These are phyloP conservation scores for Brettanomyces naardenensis DNA, from an alignment of 805 yeast genomes.

Conservation along the genomic window DNA sequence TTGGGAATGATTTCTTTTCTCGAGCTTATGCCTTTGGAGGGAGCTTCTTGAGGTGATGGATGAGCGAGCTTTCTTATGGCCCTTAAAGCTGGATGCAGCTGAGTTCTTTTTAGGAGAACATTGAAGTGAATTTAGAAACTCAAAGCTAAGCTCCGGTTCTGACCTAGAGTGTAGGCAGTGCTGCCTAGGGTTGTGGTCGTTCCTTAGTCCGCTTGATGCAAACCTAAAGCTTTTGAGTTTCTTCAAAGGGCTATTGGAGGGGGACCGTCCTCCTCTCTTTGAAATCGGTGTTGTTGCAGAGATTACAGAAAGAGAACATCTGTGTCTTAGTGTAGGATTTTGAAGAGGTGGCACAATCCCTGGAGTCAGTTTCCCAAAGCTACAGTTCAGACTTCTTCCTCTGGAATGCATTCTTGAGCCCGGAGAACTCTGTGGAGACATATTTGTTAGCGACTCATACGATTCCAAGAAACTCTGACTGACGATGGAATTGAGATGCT, in stretches of 20 bases:
- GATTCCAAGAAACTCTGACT: constrained; percentile 11
- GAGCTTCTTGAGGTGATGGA: neutral
- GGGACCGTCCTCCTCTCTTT: constrained; percentile 9
- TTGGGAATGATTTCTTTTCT: neutral
- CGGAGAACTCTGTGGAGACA: constrained; percentile 1
- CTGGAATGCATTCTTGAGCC: neutral
- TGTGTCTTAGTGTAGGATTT: constrained; percentile 2
- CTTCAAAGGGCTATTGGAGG: constrained; percentile 22
- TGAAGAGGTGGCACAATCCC: too few species aligned
- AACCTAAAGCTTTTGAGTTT: constrained; percentile 18
- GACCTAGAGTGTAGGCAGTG: constrained; percentile 11
- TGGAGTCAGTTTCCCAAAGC: too few species aligned
- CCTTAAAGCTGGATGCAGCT: constrained; percentile 9
- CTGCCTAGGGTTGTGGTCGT: neutral
- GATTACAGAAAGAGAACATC: neutral
- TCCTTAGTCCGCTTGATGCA: constrained; percentile 1
- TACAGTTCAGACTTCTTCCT: neutral
- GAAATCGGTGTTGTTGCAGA: constrained; percentile 1
- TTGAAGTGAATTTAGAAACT: constrained; percentile 19
- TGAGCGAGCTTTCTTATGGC: constrained; percentile 3
- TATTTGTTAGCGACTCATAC: constrained; percentile 7
- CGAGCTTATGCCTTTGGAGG: neutral
- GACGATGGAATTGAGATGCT: constrained; percentile 5
- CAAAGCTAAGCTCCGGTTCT: constrained; percentile 21
- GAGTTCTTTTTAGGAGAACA: constrained; percentile 18